Evolutionary conservation across 768 basidiomycete genomes (phyloP), one percentile per base, ranked within the genome.

Genomic region (Pleurotus citrinopileatus): DNA sequence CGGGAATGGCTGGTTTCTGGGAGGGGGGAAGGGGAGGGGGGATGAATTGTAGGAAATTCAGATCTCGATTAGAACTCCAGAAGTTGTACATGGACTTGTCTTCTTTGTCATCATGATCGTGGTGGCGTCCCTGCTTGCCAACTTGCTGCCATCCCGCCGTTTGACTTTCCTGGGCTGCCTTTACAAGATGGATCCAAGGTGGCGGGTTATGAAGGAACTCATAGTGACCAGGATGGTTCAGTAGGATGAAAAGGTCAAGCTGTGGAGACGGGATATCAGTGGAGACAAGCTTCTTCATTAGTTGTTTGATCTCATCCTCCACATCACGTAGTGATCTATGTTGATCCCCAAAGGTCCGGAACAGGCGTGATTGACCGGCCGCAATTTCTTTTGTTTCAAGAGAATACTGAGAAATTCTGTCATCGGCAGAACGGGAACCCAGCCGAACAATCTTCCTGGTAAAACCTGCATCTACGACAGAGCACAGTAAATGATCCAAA

Each of bases 401-500:
- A 3, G 79, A 82, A 63, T 75, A 89, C 46, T 83, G 47, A 1
- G 77, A 69, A n/a, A 89, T 80, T 15, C 78, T 73, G 48, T 84
- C 82, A 32, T 87, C 82, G 0, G 75, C 65, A 0, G 85, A 77
- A 13, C 83, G 77, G n/a, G 83, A 77, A 0, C 90, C 90, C 5
- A 90, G 73, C 0, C 90, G 83, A 2, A 90, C 78, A 19, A 91
- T 71, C 32, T 81, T 78, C 0, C 69, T 65, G 0, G 88, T 89
- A 57, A 91, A 88, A 0, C 67, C 63, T 0, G 78, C 79, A 57
- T 91, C 86, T 1, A 91, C 73, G 2, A 90, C 78, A 0, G 81
- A 81, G 3, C 69, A 70, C 1, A 91, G 69, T 69, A 91, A 77
- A 57, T 90, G 86, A 54, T 91, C 89, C 2, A 91, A 73, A 0